phyloP scores from a whole-genome alignment of 208 protist genomes.

The Endotrypanum monterogeii region DNA sequence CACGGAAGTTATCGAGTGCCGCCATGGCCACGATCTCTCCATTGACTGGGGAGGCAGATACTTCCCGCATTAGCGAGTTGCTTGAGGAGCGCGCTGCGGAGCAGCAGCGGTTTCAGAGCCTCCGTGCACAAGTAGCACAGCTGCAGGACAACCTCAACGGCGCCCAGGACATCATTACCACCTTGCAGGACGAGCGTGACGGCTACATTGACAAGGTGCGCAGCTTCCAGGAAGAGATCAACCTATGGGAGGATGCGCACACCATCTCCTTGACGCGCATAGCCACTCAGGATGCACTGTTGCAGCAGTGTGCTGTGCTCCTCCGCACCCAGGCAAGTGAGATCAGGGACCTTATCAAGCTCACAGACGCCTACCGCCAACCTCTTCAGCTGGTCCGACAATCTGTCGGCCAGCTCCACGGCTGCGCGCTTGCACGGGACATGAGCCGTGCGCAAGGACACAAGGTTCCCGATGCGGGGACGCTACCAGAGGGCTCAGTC shows the following conservation, averaged over 20 bases:
- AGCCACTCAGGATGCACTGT: conserved; percentile 27
- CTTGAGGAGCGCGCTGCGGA: conserved; percentile 47
- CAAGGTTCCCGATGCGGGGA: conserved; percentile 6
- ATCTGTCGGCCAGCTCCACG: conserved; percentile 13
- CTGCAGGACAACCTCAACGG: conserved; percentile 47
- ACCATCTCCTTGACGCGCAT: conserved; percentile 34
- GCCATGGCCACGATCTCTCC: conserved; percentile 8
- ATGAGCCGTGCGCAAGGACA: conserved; percentile 6
- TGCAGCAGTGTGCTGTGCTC: conserved; percentile 29
- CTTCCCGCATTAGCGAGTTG: conserved; percentile 31
- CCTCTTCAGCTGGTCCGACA: conserved; percentile 12
- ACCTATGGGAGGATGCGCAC: conserved; percentile 70
- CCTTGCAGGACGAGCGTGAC: conserved; percentile 54
- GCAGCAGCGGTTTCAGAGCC: conserved; percentile 39
- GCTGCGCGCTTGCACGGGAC: neutral
- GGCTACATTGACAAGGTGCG: conserved; percentile 29
- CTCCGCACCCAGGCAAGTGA: conserved; percentile 38
- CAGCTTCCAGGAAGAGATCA: conserved; percentile 57
- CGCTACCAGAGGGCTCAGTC: neutral
- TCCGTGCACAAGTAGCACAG: conserved; percentile 36
- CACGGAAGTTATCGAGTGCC: conserved; percentile 21
- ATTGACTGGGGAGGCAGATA: neutral
- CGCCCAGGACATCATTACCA: conserved; percentile 40
- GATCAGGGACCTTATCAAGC: conserved; percentile 34
- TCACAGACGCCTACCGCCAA: conserved; percentile 35